Conservation (phyloP, 1,284 basidiomycete genomes). For the Cerioporus squamosus region DNA sequence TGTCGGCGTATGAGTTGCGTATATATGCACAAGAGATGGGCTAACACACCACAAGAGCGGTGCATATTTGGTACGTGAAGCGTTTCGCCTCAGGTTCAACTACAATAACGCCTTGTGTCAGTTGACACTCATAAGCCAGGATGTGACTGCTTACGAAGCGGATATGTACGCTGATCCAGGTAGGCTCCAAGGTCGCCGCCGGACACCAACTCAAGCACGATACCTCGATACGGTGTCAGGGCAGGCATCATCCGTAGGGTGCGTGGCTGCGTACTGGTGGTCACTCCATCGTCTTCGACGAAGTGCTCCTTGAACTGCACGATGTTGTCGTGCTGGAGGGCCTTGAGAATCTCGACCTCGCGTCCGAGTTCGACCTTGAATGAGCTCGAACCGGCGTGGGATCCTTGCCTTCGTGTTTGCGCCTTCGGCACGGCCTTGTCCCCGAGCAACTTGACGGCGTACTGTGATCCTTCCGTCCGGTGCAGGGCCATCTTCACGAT, state of each 20-base stretch:
- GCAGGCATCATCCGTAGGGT: no score
- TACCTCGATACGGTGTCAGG: neutral
- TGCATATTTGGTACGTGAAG: constrained; percentile 75
- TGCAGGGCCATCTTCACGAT: constrained; percentile 72
- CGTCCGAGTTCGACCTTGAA: neutral
- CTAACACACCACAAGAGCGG: constrained; percentile 62
- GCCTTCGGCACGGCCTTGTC: constrained; percentile 14
- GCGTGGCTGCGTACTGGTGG: constrained; percentile 44
- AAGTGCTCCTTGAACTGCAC: constrained; percentile 81
- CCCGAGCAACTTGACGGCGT: constrained; percentile 78
- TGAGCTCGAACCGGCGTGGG: no score
- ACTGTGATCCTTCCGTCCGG: constrained; percentile 59
- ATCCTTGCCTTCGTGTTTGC: neutral
- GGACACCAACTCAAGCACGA: constrained; percentile 17
- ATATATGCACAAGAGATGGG: no score
- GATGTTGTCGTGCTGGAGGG: constrained; percentile 78
- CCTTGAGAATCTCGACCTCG: constrained; percentile 80
- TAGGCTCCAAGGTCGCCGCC: constrained; percentile 53
- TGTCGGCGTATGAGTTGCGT: constrained; percentile 29
- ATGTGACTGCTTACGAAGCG: constrained; percentile 50
- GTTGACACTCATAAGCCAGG: no score
- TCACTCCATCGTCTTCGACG: constrained; percentile 58
- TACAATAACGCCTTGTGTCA: constrained; percentile 29
- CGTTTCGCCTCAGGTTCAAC: constrained; percentile 61
- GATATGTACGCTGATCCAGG: constrained; percentile 60